Percentiles rank a stretch among this genome's conserved stretches.
These are phyloP conservation scores for Exophiala alcalophila DNA, from an alignment of 2,329 filamentous ascomycete genomes.

Conservation along the genomic window DNA sequence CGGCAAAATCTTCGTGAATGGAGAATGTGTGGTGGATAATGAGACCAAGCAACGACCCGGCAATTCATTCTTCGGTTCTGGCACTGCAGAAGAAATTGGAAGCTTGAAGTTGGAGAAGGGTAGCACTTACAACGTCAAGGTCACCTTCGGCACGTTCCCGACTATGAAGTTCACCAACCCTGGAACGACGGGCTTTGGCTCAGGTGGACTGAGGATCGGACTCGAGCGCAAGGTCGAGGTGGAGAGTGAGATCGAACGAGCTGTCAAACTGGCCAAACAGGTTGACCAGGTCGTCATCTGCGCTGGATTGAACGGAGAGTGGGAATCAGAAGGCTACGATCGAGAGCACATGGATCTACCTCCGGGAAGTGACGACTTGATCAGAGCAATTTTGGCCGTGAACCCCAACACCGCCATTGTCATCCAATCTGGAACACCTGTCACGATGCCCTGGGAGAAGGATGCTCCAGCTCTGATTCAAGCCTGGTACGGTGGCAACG, in stretches of 20 bases:
- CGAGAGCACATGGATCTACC: conserved; percentile 58
- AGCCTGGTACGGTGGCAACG: conserved; percentile 85
- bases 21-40: conserved; percentile 62
- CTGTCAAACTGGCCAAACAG: conserved; percentile 64
- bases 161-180: conserved; percentile 55
- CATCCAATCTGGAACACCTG: conserved; percentile 72
- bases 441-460: conserved; percentile 50
- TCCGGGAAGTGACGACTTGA: conserved; percentile 52
- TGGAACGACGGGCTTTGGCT: conserved; percentile 51
- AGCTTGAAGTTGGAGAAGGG: conserved; percentile 57
- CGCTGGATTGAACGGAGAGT: conserved; percentile 74
- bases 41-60: conserved; percentile 61
- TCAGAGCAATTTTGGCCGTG: conserved; percentile 61
- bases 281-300: conserved; percentile 77
- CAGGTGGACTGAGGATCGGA: conserved; percentile 61
- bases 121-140: conserved; percentile 56
- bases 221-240: conserved; percentile 58
- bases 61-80: conserved; percentile 63
- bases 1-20: conserved; percentile 63
- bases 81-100: conserved; percentile 62
- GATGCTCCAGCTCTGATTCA: conserved; percentile 61
- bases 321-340: conserved; percentile 73
- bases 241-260: conserved; percentile 60
- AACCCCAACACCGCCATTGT: conserved; percentile 71
- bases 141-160: conserved; percentile 60